Evolutionary conservation across 805 yeast genomes (phyloP), one percentile per base, ranked within the genome.

Genomic region (Candida oleophila): DNA sequence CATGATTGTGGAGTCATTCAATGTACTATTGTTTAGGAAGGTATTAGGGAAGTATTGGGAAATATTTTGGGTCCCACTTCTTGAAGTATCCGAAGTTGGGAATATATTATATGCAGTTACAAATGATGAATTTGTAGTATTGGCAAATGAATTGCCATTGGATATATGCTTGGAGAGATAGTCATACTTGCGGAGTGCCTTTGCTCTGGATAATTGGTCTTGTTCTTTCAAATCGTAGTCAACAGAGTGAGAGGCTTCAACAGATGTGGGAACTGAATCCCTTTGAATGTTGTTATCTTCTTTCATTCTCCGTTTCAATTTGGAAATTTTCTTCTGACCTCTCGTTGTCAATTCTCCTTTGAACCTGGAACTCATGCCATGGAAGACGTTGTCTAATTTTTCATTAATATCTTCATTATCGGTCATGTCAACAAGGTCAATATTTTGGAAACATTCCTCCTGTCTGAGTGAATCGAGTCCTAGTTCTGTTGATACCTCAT

Each of bases 341-440:
- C 69, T 55, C 4, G 50, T 42, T 0, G 71, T 64, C 21, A 69
- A 55, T 8, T 54, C 57, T 1, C 69, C 72, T 1, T 48, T 52
- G 47, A 70, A 71, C 2, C 46, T 41, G 2, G 38, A 28, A 20
- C 57, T 55, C 20, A 70, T 35, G 3, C 51, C 45, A 8, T 54
- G 25, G 21, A 72, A 54, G 4, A 62, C 65, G 2, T 50, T 45
- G 7, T 45, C 50, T 3, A 71, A 50, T 3, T 57, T 47, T 5
- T 57, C 64, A 42, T 59, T 60, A 12, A 70, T 62, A 46, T 64
- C 57, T 2, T 45, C 22, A 16, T 16, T 19, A 36, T 16, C 22
- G 12, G 69, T 57, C 76, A 72, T 71, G 46, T 69, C 65, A 46
- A 73, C 64, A 3, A 70, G 35, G 1, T 48, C 34, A 8, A 72